phyloP scores from a whole-genome alignment of 1,139 yeast genomes.

The Nakaseomyces nivariensis region DNA sequence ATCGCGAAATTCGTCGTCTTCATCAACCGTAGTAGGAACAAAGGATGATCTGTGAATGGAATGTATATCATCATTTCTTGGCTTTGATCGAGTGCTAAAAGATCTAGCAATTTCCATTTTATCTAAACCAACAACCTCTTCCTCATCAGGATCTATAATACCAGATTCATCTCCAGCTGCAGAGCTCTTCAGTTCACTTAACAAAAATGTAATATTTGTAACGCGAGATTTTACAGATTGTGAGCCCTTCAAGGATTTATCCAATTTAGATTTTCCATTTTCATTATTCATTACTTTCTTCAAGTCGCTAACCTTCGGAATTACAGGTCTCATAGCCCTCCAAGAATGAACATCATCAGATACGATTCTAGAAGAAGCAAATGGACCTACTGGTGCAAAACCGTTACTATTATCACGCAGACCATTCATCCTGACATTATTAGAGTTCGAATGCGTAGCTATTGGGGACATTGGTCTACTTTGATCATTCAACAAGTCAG shows the following conservation, averaged over 20 bases:
- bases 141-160: slow-evolving; percentile 29
- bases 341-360: slow-evolving; percentile 20
- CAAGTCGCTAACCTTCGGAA: slow-evolving; percentile 25
- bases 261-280: slow-evolving; percentile 5
- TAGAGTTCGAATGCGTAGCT: background rate
- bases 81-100: slow-evolving; percentile 18
- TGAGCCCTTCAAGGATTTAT: slow-evolving; percentile 19
- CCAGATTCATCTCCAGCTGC: slow-evolving; percentile 16
- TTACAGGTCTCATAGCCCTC: slow-evolving; percentile 16
- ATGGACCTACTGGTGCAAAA: background rate
- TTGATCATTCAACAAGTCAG: slow-evolving; percentile 16
- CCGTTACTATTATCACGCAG: background rate
- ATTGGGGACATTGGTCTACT: background rate
- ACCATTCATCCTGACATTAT: background rate
- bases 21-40: slow-evolving; percentile 3
- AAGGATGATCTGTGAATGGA: slow-evolving; percentile 10
- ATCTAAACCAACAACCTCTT: slow-evolving; percentile 26
- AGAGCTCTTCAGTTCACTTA: slow-evolving; percentile 24
- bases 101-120: slow-evolving; percentile 25
- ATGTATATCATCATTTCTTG: slow-evolving; percentile 21
- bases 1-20: slow-evolving; percentile 24
- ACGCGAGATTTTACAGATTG: slow-evolving; percentile 30
- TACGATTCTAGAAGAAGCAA: slow-evolving; percentile 7
- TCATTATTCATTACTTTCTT: slow-evolving; percentile 17
- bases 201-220: slow-evolving; percentile 29